Conservation (phyloP, 192 early-diverging fungal species). For the Coemansia sp. region DNA sequence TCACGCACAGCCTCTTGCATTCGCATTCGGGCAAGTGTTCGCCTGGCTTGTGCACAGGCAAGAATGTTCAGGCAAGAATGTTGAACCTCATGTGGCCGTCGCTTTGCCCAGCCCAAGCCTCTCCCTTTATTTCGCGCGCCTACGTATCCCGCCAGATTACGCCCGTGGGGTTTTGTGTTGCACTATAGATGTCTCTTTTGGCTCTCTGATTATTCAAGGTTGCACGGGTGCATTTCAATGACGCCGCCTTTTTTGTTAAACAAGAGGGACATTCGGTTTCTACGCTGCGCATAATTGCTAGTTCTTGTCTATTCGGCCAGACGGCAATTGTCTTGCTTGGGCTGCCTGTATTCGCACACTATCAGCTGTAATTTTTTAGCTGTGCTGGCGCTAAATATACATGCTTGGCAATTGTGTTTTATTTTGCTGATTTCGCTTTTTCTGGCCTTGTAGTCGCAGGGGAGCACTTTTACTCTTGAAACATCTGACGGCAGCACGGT, state of each 20-base stretch:
- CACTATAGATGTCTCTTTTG: constrained; percentile 10
- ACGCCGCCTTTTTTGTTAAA: neutral
- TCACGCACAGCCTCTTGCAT: constrained; percentile 5
- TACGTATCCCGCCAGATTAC: neutral
- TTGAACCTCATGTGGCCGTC: constrained; percentile 4
- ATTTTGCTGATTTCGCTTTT: constrained; percentile 7
- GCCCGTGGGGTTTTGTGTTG: neutral
- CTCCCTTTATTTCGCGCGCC: neutral
- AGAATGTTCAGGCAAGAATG: neutral
- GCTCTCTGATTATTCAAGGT: constrained; percentile 8
- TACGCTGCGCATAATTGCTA: constrained; percentile 17
- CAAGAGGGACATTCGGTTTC: constrained; percentile 10
- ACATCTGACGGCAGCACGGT: constrained; percentile 45
- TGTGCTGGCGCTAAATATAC: constrained; percentile 7
- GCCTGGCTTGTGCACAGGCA: neutral
- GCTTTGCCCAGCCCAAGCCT: constrained; percentile 6
- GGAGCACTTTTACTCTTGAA: constrained; percentile 46
- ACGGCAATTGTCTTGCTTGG: constrained; percentile 2
- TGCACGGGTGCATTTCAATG: constrained; percentile 6
- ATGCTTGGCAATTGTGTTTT: constrained; percentile 3
- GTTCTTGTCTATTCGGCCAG: constrained; percentile 13
- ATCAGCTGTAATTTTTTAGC: constrained; percentile 8
- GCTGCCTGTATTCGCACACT: constrained; percentile 10
- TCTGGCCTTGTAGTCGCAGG: constrained; percentile 37
- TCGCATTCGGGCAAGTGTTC: neutral